Conservation (phyloP, 768 basidiomycete species). For the Leccinum longicurvipes region DNA sequence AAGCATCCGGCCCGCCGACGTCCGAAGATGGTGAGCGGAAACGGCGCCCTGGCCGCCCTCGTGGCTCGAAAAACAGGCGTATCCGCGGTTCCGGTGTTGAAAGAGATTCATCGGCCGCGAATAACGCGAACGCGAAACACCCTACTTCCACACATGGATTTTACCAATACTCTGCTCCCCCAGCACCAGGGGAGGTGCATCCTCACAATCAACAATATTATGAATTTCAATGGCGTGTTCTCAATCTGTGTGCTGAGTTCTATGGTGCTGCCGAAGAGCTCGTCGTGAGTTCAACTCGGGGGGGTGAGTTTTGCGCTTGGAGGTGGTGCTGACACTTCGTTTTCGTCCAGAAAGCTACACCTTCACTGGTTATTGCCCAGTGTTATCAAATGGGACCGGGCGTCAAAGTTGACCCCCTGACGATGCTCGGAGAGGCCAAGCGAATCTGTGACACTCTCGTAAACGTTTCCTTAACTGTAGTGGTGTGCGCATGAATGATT, state of each 20-base stretch:
- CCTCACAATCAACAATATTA: constrained; percentile 76
- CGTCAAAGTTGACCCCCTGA: constrained; percentile 68
- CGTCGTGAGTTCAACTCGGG: constrained; percentile 50
- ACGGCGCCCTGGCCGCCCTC: constrained; percentile 73
- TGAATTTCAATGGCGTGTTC: constrained; percentile 82
- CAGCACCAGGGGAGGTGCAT: constrained; percentile 47
- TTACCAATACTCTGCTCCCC: constrained; percentile 42
- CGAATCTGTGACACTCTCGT: constrained; percentile 75
- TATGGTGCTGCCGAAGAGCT: constrained; percentile 84
- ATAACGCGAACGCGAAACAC: constrained; percentile 25
- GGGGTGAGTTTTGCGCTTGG: constrained; percentile 4
- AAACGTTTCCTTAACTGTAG: constrained; percentile 17
- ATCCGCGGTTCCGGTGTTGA: constrained; percentile 35
- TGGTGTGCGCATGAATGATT: constrained; percentile 10
- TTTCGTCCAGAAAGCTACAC: constrained; percentile 46
- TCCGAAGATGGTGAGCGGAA: constrained; percentile 46
- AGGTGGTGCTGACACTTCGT: constrained; percentile 8
- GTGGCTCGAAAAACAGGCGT: constrained; percentile 75
- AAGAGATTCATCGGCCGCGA: constrained; percentile 17
- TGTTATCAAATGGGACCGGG: constrained; percentile 73
- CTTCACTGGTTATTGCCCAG: constrained; percentile 73
- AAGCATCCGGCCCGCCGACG: constrained; percentile 14
- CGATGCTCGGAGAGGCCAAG: constrained; percentile 74
- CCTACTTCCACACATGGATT: constrained; percentile 38
- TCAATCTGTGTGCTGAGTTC: constrained; percentile 82